A percentile compares a stretch with the other conserved stretches of the same genome.
These are phyloP conservation scores for Cryptococcus amylolentus DNA, from an alignment of 1,284 basidiomycete species.

Conservation along the genomic window DNA sequence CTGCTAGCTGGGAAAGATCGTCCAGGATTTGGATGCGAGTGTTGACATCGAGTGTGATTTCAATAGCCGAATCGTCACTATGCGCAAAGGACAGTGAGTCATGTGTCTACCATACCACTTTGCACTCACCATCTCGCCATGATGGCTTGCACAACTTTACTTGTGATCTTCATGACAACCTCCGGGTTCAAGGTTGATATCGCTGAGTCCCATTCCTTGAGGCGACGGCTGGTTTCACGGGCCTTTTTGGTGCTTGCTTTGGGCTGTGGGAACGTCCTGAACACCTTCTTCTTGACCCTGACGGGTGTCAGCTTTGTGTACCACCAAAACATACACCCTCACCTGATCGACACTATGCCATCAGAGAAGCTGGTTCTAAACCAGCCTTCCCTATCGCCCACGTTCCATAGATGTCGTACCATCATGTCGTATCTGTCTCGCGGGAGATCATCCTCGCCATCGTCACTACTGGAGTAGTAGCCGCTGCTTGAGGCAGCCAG, in stretches of 20 bases:
- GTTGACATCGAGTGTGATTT: slow-evolving; percentile 43
- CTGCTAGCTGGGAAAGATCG: slow-evolving; percentile 39
- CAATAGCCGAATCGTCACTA: slow-evolving; percentile 34
- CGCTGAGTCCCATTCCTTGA: slow-evolving; percentile 57
- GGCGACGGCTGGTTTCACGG: slow-evolving; percentile 20
- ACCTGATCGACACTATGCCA: slow-evolving; percentile 43
- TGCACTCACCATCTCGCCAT: slow-evolving; percentile 61
- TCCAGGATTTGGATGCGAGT: slow-evolving; percentile 46
- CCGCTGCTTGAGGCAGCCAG: neutral
- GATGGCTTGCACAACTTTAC: slow-evolving; percentile 74
- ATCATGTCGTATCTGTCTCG: slow-evolving; percentile 37
- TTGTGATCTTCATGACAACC: slow-evolving; percentile 72
- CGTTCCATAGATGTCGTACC: slow-evolving; percentile 40
- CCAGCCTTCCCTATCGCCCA: slow-evolving; percentile 39
- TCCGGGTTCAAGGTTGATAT: slow-evolving; percentile 69
- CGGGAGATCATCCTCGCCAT: neutral
- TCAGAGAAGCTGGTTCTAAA: slow-evolving; percentile 39
- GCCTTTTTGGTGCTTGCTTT: slow-evolving; percentile 18
- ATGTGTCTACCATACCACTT: neutral
- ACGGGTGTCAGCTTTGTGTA: neutral
- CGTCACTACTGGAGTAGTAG: neutral
- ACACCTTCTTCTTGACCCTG: slow-evolving; percentile 33
- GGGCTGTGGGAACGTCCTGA: slow-evolving; percentile 36
- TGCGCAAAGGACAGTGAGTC: neutral
- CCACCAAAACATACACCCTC: slow-evolving; percentile 7